Evolutionary conservation across 176 grass and related monocot species (phyloP).

Genomic region (Bromus sterilis): DNA sequence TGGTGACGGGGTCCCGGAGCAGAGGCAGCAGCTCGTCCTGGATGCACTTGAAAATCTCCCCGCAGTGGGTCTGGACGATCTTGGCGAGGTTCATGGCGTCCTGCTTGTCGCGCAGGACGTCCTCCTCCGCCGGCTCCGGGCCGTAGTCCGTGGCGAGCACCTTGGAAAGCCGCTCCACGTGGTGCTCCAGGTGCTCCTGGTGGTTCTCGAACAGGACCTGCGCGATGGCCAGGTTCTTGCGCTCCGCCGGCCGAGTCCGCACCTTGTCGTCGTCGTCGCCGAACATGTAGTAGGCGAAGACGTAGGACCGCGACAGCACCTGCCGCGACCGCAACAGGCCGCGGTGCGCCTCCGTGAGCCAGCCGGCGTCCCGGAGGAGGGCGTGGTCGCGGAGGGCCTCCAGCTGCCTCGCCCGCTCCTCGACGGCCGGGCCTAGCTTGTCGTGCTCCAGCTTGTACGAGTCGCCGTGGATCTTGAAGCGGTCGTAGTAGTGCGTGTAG

Average conservation of each 20-base stretch:
- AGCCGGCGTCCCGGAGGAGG: neutral
- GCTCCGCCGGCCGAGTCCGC: neutral
- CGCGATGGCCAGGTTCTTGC: neutral
- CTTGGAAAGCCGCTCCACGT: slow-evolving; percentile 30
- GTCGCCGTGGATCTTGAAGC: slow-evolving; percentile 15
- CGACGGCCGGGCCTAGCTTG: neutral
- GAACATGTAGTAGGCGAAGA: slow-evolving; percentile 59
- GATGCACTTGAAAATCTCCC: slow-evolving; percentile 29
- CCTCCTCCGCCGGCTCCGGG: neutral
- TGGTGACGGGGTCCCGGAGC: neutral
- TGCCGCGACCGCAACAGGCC: slow-evolving; percentile 22
- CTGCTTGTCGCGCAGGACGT: neutral
- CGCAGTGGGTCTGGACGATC: slow-evolving; percentile 10
- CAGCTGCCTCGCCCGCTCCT: neutral
- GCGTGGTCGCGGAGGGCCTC: neutral
- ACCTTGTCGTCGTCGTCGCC: slow-evolving; percentile 16
- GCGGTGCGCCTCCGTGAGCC: slow-evolving; percentile 7
- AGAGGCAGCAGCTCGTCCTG: slow-evolving; percentile 39
- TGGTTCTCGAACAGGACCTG: slow-evolving; percentile 47
- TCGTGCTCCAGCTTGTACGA: slow-evolving; percentile 22
- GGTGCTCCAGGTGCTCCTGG: slow-evolving; percentile 24
- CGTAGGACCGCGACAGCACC: slow-evolving; percentile 33
- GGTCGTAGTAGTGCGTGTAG: slow-evolving; percentile 37
- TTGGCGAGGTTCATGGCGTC: slow-evolving; percentile 3
- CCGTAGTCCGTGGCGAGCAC: neutral